Percentiles rank a stretch among this genome's conserved stretches.
phyloP scores from a whole-genome alignment of 176 grass and related monocot species.

The Aegilops speltoides region DNA sequence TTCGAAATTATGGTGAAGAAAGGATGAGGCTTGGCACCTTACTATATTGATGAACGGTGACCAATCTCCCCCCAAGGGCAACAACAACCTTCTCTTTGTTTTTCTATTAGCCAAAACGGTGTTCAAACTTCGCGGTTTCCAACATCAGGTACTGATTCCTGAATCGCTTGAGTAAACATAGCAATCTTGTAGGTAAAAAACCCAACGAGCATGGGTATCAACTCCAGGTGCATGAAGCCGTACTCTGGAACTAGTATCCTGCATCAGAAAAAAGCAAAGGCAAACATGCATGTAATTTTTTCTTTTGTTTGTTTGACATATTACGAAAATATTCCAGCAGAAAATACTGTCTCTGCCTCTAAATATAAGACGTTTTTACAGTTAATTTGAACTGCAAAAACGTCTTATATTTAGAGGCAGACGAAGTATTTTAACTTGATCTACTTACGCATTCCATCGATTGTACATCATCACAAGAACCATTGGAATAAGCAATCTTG shows the following conservation, averaged over 20 bases:
- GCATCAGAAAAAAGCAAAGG: conserved; percentile 27
- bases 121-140: conserved; percentile 59
- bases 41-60: conserved; percentile 1
- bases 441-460: conserved; percentile 86
- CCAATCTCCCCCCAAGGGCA: conserved; percentile 14
- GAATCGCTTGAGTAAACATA: conserved; percentile 76
- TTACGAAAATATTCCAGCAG: background rate
- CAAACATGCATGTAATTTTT: background rate
- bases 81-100: background rate
- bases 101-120: conserved; percentile 15
- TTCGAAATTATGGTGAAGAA: conserved; percentile 14
- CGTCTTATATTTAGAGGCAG: too few relatives aligned
- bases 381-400: too few relatives aligned
- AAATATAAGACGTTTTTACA: too few relatives aligned
- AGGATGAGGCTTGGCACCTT: conserved; percentile 30
- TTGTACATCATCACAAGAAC: conserved; percentile 86
- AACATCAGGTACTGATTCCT: conserved; percentile 49
- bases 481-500: conserved; percentile 84
- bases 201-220: conserved; percentile 96
- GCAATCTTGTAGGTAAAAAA: conserved; percentile 95
- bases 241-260: conserved; percentile 92
- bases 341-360: background rate
- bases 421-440: background rate
- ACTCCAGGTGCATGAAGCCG: conserved; percentile 80
- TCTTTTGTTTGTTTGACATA: background rate